A percentile compares a stretch with the other conserved stretches of the same genome.
Evolutionary conservation across 495 filamentous ascomycete species (phyloP).

Genomic region (Talaromyces ruber): DNA sequence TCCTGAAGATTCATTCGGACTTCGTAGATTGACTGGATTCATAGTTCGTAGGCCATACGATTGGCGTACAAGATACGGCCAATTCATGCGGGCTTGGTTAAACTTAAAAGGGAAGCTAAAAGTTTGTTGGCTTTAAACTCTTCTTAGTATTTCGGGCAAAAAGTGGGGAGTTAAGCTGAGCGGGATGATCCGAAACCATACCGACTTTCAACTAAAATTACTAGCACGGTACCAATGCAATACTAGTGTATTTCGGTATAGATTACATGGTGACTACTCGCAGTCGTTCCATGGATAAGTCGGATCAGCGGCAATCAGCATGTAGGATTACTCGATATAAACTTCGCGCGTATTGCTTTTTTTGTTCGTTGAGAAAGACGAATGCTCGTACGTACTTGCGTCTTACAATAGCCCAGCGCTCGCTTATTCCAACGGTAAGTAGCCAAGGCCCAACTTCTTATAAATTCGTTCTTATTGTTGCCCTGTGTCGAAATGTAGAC

Average conservation of each 20-base stretch:
- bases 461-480: background rate
- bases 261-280: background rate
- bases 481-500: background rate
- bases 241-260: background rate
- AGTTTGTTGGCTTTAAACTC: background rate
- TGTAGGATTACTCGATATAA: background rate
- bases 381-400: background rate
- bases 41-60: background rate
- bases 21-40: background rate
- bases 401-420: background rate
- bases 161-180: background rate
- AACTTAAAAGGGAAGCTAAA: background rate
- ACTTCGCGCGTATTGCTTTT: background rate
- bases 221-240: background rate
- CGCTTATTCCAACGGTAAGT: background rate
- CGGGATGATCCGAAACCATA: background rate
- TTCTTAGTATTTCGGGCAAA: background rate
- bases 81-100: background rate
- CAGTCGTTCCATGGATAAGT: background rate
- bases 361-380: background rate
- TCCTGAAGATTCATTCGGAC: background rate
- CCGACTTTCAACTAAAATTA: background rate
- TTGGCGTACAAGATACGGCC: background rate
- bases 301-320: background rate
- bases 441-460: background rate